Evolutionary conservation across 163 green algal species (phyloP), one percentile per base, ranked within the genome.

Genomic region (Scenedesmus sp.): DNA sequence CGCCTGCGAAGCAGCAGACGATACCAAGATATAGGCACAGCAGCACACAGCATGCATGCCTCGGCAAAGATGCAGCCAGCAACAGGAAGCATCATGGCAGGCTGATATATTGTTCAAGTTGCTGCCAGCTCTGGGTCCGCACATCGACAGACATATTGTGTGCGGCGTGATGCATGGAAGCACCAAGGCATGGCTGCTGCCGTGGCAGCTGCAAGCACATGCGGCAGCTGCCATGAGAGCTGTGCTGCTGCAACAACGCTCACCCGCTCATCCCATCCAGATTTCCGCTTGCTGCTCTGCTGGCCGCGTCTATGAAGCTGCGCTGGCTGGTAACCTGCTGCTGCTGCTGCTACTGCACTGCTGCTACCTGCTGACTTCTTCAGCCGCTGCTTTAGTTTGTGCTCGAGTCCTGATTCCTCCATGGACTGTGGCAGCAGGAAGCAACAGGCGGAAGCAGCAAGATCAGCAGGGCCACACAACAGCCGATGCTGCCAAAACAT

Each of bases 371-470:
- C 40, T 49, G 78, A 87, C 78, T 81, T 87, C 1, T 15, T 37
- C 1, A 91, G 43, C 3, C 79, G 49, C 4, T 86, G 78, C 56
- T 91, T 87, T 30, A 91, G 56, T 59, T 68, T 79, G 3, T 30
- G 35, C 51, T 91, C 87, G 13, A 91, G 56, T 4, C 76, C 78
- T 26, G 87, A 91, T 33, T 85, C 13, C 49, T 90, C 72, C 72
- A 91, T 91, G 44, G 79, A 68, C 86, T 91, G 86, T n/a, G n/a
- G n/a, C n/a, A n/a, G n/a, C 43, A 40, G 30, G 5, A 43, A 2
- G 46, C 20, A 56, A 51, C 35, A 81, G 7, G 65, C 30, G 20
- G 4, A 24, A 24, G 24, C 59, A 76, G 59, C 30, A 26, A 4
- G 65, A 18, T 76, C 65, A 76, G 65, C 65, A 76, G 30, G 7